phyloP scores from a whole-genome alignment of 163 green algal genomes.

The Coccomyxa subellipsoidea region DNA sequence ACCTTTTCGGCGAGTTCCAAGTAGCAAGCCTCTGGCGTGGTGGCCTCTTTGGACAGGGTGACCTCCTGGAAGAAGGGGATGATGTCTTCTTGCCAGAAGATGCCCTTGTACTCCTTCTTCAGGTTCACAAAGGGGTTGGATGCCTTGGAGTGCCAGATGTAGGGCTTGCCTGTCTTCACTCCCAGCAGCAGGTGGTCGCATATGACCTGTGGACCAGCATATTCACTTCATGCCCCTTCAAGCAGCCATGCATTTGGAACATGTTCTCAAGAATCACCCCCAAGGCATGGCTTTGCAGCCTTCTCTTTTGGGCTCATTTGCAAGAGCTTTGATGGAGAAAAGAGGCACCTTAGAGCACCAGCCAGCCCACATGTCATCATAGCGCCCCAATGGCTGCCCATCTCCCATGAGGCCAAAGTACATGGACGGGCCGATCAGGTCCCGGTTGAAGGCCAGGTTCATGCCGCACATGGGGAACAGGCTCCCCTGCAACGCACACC shows the following conservation, averaged over 20 bases:
- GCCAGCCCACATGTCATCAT: conserved; percentile 98
- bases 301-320: too few relatives aligned
- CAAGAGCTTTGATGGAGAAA: too few relatives aligned
- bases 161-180: conserved; percentile 95
- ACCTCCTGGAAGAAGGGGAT: conserved; percentile 95
- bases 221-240: too few relatives aligned
- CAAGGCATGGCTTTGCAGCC: too few relatives aligned
- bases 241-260: too few relatives aligned
- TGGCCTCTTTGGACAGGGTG: conserved; percentile 40
- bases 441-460: conserved; percentile 95
- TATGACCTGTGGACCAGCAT: conserved; percentile 89
- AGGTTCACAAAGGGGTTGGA: conserved; percentile 96
- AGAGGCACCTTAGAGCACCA: conserved; percentile 85
- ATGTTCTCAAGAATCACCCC: too few relatives aligned
- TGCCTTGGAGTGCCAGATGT: conserved; percentile 97
- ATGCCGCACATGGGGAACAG: conserved; percentile 98
- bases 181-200: conserved; percentile 89
- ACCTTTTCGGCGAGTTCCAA: conserved; percentile 82
- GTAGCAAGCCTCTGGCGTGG: conserved; percentile 60
- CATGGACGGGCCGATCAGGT: conserved; percentile 92
- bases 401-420: conserved; percentile 99
- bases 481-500: conserved; percentile 48
- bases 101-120: conserved; percentile 97
- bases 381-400: conserved; percentile 90
- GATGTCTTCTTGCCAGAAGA: conserved; percentile 98